Evolutionary conservation across 2,329 filamentous ascomycete species (phyloP), one percentile per base, ranked within the genome.

Genomic region (Xylariaceae sp.): DNA sequence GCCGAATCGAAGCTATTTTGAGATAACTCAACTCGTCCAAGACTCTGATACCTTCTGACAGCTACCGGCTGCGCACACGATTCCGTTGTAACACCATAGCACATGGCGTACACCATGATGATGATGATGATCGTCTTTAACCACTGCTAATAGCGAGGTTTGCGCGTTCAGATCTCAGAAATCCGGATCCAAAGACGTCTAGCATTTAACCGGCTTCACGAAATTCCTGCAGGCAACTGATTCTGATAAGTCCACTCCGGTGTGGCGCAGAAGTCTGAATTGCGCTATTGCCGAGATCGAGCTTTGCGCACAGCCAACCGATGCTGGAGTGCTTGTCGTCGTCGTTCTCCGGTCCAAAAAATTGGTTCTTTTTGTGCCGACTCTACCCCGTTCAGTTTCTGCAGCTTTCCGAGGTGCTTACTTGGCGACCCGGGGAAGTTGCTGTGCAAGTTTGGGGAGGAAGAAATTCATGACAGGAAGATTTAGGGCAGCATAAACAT

Each of bases 321-420:
- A 45, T 42, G 11, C 55, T 50, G 45, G 18, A 39, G 51, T 39
- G 51, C 42, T 45, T 50, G 30, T 50, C 37, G 39, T 39, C 44
- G 11, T 53, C 18, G 17, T 53, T 55, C 17, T 45, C 51, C 37
- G 30, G 17, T 53, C 51, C 15, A 50, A 54, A 50, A 51, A 34
- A 37, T 23, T 47, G 18, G 11, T 4, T 50, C 11, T 37, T 8
- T 42, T 42, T 42, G 7, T 51, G 55, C 50, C 7, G 56, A 35
- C 48, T 49, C 37, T 47, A 34, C 30, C 39, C 52, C 15, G 54
- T 45, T 51, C 52, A 54, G 37, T 39, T 50, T 37, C 58, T 61
- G 63, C 61, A 60, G 37, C 55, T 49, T 58, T 49, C 61, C 63
- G 62, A 62, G 55, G 35, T 18, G 18, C 49, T 11, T 35, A 48